phyloP scores from a whole-genome alignment of 139 green algal genomes.

The Chlamydomonas asymmetrica region DNA sequence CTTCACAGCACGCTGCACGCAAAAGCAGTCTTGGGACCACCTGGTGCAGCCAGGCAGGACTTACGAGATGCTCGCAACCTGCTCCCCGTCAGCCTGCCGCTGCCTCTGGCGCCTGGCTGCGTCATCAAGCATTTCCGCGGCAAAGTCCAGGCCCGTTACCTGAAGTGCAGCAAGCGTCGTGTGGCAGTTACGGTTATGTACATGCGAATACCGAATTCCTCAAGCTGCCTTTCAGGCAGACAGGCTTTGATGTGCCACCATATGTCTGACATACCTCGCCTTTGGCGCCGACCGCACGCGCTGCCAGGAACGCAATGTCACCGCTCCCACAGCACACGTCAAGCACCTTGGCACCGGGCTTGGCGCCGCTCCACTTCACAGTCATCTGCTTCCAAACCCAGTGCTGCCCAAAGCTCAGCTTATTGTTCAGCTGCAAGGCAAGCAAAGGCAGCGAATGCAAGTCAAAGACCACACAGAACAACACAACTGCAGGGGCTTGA shows the following conservation, averaged over 20 bases:
- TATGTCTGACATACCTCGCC: constrained; percentile 55
- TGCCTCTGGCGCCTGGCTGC: constrained; percentile 14
- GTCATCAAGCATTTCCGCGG: constrained; percentile 80
- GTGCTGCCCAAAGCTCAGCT: constrained; percentile 91
- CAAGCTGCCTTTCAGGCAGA: background rate
- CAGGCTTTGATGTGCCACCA: background rate
- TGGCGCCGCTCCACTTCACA: constrained; percentile 83
- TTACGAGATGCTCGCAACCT: constrained; percentile 8
- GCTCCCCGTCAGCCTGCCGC: background rate
- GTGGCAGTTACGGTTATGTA: too few species aligned
- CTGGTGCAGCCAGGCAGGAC: constrained; percentile 27
- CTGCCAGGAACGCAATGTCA: constrained; percentile 86
- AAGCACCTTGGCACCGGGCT: constrained; percentile 58
- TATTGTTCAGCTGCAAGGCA: constrained; percentile 82
- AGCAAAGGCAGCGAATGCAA: background rate
- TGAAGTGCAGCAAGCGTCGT: too few species aligned
- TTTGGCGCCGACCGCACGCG: constrained; percentile 70
- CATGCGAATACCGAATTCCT: too few species aligned
- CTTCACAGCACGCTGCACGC: too few species aligned
- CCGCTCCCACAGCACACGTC: constrained; percentile 96
- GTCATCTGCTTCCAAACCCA: constrained; percentile 94
- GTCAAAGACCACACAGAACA: background rate
- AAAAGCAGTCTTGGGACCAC: too few species aligned
- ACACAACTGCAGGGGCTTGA: too few species aligned
- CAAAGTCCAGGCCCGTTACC: constrained; percentile 94